A percentile compares a stretch with the other conserved stretches of the same genome.
phyloP scores from a whole-genome alignment of 2,329 filamentous ascomycete species.

The Trichoderma hamatum region DNA sequence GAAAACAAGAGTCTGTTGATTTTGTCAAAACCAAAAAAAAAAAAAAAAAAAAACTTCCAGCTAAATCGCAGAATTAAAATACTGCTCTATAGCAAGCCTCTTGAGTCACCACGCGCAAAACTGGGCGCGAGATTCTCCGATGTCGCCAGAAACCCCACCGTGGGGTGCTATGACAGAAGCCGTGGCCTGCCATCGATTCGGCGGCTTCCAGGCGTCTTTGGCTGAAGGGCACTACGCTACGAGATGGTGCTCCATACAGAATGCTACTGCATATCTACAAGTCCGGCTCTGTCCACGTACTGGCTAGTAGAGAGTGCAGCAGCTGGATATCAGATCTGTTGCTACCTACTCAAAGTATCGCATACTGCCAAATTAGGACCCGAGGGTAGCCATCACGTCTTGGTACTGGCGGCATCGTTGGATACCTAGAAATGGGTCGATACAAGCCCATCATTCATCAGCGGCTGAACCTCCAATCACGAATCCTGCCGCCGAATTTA shows the following conservation, averaged over 20 bases:
- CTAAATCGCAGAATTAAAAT: background rate
- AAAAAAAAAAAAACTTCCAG: background rate
- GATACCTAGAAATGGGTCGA: background rate
- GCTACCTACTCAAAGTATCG: background rate
- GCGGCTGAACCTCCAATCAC: background rate
- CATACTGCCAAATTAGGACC: background rate
- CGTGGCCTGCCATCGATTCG: background rate
- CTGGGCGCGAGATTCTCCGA: conserved; percentile 14
- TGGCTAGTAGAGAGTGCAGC: background rate
- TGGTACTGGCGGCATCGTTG: background rate
- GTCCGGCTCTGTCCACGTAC: background rate
- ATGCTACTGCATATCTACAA: background rate
- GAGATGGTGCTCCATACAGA: conserved; percentile 1
- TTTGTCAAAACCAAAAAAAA: background rate
- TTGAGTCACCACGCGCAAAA: conserved; percentile 11
- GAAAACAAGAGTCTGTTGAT: background rate
- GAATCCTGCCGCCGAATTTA: background rate
- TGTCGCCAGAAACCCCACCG: conserved; percentile 25
- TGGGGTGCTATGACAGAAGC: conserved; percentile 16
- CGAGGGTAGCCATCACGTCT: background rate
- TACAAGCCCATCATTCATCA: background rate
- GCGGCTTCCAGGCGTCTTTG: conserved; percentile 1
- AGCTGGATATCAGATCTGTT: background rate
- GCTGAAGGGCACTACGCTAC: background rate
- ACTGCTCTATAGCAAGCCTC: background rate